These are phyloP conservation scores for Pythium insidiosum DNA, from an alignment of 352 stramenopile genomes.

Conservation along the genomic window DNA sequence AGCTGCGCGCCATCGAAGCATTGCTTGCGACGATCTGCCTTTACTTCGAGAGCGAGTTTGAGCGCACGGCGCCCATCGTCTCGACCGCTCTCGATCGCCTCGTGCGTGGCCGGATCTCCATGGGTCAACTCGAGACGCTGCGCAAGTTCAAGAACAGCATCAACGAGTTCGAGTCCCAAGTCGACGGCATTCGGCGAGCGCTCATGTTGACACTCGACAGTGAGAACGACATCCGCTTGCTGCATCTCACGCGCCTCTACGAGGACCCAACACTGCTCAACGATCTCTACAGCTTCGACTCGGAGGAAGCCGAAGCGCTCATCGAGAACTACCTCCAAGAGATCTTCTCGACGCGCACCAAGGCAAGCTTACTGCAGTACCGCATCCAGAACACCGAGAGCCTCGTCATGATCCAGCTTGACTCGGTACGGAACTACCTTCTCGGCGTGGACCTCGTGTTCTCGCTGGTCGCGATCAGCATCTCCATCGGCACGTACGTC, in stretches of 20 bases:
- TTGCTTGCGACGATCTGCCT: slow-evolving; percentile 43
- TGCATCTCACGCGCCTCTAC: slow-evolving; percentile 55
- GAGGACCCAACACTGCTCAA: slow-evolving; percentile 31
- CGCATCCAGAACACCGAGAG: slow-evolving; percentile 66
- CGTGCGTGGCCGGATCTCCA: slow-evolving; percentile 32
- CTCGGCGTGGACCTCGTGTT: slow-evolving; percentile 55
- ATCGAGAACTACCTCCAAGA: slow-evolving; percentile 66
- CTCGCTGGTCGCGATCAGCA: slow-evolving; percentile 40
- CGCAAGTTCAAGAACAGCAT: slow-evolving; percentile 64
- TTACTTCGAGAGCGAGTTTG: slow-evolving; percentile 49
- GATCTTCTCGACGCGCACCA: slow-evolving; percentile 60
- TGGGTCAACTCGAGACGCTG: slow-evolving; percentile 48
- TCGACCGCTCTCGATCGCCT: slow-evolving; percentile 39
- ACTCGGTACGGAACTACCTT: slow-evolving; percentile 61
- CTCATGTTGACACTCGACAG: slow-evolving; percentile 64
- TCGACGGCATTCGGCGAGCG: slow-evolving; percentile 45
- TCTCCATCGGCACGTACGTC: slow-evolving; percentile 51
- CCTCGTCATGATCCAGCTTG: slow-evolving; percentile 58
- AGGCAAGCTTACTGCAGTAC: slow-evolving; percentile 43
- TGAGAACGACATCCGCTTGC: slow-evolving; percentile 49
- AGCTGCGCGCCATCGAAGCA: slow-evolving; percentile 33
- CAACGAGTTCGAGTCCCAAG: slow-evolving; percentile 63
- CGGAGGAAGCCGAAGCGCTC: slow-evolving; percentile 51
- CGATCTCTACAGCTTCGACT: slow-evolving; percentile 51
- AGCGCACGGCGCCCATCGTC: slow-evolving; percentile 33